These are phyloP conservation scores for Botryotinia narcissicola DNA, from an alignment of 2,329 filamentous ascomycete genomes.

Conservation along the genomic window DNA sequence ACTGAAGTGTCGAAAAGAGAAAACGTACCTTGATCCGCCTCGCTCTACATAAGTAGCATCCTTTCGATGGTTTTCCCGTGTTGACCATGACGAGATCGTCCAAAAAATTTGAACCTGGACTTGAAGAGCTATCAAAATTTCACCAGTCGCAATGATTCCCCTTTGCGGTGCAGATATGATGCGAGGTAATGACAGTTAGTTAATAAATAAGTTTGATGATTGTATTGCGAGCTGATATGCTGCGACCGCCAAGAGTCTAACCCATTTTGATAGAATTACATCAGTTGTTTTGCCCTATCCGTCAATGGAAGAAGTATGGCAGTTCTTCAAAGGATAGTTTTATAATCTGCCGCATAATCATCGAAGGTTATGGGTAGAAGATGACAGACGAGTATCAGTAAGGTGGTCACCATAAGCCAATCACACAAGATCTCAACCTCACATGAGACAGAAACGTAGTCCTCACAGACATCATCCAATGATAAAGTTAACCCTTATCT, in stretches of 20 bases:
- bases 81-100: conserved; percentile 10
- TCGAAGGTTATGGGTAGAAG: not conserved
- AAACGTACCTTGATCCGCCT: conserved; percentile 23
- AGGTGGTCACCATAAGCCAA: not conserved
- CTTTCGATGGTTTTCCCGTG: conserved; percentile 20
- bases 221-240: not conserved
- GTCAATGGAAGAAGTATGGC: not conserved
- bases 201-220: not conserved
- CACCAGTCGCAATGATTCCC: not conserved
- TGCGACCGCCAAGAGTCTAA: not conserved
- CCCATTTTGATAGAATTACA: not conserved
- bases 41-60: conserved; percentile 22
- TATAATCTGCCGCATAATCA: not conserved
- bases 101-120: not conserved
- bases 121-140: not conserved
- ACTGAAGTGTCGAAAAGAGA: not conserved
- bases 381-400: not conserved
- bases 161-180: not conserved
- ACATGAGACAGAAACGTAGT: not conserved
- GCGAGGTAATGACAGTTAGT: not conserved
- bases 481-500: not conserved
- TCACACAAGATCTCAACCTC: not conserved
- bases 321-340: not conserved
- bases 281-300: not conserved
- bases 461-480: not conserved